These are phyloP conservation scores for Penicillium sp. DNA, from an alignment of 2,329 filamentous ascomycete genomes.

Conservation along the genomic window DNA sequence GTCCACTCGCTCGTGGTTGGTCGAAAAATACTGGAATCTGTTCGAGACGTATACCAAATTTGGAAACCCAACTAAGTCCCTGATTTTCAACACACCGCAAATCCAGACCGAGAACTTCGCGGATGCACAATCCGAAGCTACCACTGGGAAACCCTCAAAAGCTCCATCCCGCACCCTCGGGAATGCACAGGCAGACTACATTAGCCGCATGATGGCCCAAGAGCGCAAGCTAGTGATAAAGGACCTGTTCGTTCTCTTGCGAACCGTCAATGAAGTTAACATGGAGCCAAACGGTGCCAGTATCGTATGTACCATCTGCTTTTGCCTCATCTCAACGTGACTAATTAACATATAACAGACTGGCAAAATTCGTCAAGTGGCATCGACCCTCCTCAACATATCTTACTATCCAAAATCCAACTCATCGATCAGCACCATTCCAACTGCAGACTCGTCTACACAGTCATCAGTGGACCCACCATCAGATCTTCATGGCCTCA, in stretches of 20 bases:
- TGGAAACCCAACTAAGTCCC: constrained; percentile 18
- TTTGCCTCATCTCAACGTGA: background rate
- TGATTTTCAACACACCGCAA: constrained; percentile 9
- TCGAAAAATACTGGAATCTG: constrained; percentile 80
- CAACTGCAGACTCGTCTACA: constrained; percentile 24
- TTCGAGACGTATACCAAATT: constrained; percentile 59
- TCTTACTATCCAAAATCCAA: constrained; percentile 52
- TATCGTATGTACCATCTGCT: constrained; percentile 52
- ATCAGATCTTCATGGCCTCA: constrained; percentile 32
- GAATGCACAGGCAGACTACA: constrained; percentile 47
- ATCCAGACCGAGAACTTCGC: constrained; percentile 23
- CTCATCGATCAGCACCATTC: constrained; percentile 1
- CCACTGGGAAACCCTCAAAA: background rate
- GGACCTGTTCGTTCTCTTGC: constrained; percentile 71
- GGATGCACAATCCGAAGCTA: background rate
- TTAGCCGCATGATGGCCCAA: constrained; percentile 65
- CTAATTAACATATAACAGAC: constrained; percentile 49
- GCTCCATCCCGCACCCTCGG: constrained; percentile 30
- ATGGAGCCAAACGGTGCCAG: constrained; percentile 72
- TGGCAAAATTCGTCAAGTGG: constrained; percentile 81
- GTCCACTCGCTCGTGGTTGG: constrained; percentile 77
- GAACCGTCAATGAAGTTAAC: constrained; percentile 77
- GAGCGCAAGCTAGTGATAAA: constrained; percentile 82
- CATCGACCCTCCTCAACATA: constrained; percentile 71
- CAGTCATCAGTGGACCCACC: constrained; percentile 63